Base-by-base conservation (phyloP, 2,329 filamentous ascomycete species). In the Neofusicoccum kwambonambiense region DNA sequence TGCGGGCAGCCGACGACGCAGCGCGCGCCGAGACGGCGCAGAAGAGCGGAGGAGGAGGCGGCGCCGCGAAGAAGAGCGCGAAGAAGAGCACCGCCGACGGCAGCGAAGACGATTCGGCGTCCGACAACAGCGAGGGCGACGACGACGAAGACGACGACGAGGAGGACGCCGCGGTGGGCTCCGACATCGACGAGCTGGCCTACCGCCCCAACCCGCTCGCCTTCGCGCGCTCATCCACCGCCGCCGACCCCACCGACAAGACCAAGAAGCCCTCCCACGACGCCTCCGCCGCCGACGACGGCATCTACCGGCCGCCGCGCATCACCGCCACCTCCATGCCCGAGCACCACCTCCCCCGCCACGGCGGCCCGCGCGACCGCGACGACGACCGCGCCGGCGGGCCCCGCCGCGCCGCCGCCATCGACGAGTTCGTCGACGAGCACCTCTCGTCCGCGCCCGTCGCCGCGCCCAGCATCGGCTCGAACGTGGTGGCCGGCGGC, bases 391-490 rank as follows among this genome's bases (percentile, higher is more conserved):
- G 81, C 35, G 83, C 88, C 3, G 86, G 87, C 47, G 83, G 86
- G 47, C 86, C 87, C 2, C 83, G 86, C 67, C 91, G 91, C 74
- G 97, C 93, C 0, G 88, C 89, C 52, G 92, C 93, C 0, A 88
- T 99, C 74, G 93, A 98, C 74, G 94, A 98, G 73, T 99, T 96
- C 72, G 87, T 99, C 68, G 87, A 86, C 57, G 88, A 90, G 17
- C 95, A 99, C 77, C 84, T 98, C 66, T 93, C 92, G 0, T 79
- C 85, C 5, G 92, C 92, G 2, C 95, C 95, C 0, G 79, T 92
- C 65, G 91, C 93, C 1, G 87, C 96, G 75, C 93, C 94, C 63
- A 96, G 90, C 70, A 96, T 99, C 71, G 96, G 95, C 66, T 95
- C 91, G 64, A 97, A 91, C 17, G 96, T 97, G 70, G 83, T 89